Evolutionary conservation across 768 basidiomycete genomes (phyloP), one percentile per base, ranked within the genome.

Genomic region (Melanogaster broomeanus): DNA sequence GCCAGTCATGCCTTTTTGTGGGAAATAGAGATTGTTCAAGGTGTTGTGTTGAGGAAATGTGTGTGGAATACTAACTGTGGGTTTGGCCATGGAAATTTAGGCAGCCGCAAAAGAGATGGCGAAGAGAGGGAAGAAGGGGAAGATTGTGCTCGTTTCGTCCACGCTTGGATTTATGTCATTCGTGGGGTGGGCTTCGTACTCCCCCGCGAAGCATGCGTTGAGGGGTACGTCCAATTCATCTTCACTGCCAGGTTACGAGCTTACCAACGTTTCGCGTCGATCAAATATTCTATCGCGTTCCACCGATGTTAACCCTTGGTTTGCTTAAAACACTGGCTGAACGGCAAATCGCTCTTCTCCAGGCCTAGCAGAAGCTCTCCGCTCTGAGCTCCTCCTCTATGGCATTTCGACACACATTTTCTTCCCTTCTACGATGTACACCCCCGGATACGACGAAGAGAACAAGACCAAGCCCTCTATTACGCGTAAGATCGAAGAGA

Each of bases 351-450:
- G 5, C 12, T 24, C 41, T 13, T 43, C 9, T 19, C 7, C 9
- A 93, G 92, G 88, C 13, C 81, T 97, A 0, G 90, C 90, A 13
- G 94, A 97, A 52, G 79, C 86, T 0, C 76, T 97, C 13, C 85
- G 87, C 8, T 87, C 83, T 22, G 94, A 96, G 62, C 73, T 92
- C 43, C 72, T 84, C 55, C 74, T 94, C 7, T 93, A 95, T 64
- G 80, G 78, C 44, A 88, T 92, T 62, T 74, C 77, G 45, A 80
- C 92, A 6, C 91, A 94, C 57, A 81, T 90, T 39, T 92, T 84
- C 71, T 86, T 91, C 71, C 92, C 94, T 0, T 79, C 79, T 2
- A 90, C 90, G 1, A 95, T 97, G 74, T 80, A 74, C 57, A 83
- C 83, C 0, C 86, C 90, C 0, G 91, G 93, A 0, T 88, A 75